Evolutionary conservation across 2,329 filamentous ascomycete species (phyloP), one percentile per base, ranked within the genome.

Genomic region (Epicoccum nigrum): DNA sequence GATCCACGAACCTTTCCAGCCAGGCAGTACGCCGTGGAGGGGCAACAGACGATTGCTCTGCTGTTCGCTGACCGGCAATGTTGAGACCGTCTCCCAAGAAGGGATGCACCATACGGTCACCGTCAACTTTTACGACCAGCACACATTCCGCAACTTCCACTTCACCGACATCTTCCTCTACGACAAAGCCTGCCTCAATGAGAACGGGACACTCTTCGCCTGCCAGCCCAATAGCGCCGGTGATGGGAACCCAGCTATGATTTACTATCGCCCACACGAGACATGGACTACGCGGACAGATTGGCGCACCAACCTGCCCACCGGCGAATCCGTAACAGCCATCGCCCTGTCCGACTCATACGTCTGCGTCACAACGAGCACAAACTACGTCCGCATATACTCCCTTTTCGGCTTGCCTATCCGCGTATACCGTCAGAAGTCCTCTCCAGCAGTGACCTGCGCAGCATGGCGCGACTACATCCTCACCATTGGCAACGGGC

Each of bases 181-280:
- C 74, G 94, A 99, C 76, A 97, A 96, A 74, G 93, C 94, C 16
- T 97, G 93, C 66, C 79, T 99, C 4, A 81, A 90, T 62, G 89
- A 95, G 51, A 86, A 90, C 48, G 93, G 94, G 13, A 83, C 91
- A 0, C 81, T 96, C 0, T 97, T 97, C 69, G 89, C 92, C 1
- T 93, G 89, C 54, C 89, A 87, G 17, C 85, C 90, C 1, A 74
- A 75, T 25, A 58, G 52, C 25, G 63, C 62, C 7, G 63, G 62
- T 21, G 65, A 66, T 1, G 79, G 77, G 7, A 84, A 86, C 51
- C 86, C 89, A 2, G 90, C 93, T 4, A 87, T 86, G 25, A 85
- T 99, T n/a, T 97, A 96, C 74, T 99, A 97, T 74, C 85, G 94
- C 6, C 94, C 95, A 0, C 94, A 99, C 69, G 93, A 99, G 76